Conservation (phyloP, 768 basidiomycete species). For the Suillus alpinus region DNA sequence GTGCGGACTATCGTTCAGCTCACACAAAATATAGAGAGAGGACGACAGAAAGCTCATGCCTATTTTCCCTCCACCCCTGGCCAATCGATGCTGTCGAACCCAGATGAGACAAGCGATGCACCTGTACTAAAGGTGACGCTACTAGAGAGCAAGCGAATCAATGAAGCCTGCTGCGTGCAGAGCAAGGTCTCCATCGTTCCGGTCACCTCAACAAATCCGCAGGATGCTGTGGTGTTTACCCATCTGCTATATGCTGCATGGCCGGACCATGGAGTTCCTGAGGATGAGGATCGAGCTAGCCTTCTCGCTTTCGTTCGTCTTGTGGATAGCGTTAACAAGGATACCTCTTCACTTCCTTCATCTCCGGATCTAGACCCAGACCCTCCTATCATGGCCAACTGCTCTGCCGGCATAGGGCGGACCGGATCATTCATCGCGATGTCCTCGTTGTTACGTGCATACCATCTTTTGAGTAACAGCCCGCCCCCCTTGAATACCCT, state of each 20-base stretch:
- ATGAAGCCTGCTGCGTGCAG: slow-evolving; percentile 58
- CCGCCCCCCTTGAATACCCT: slow-evolving; percentile 20
- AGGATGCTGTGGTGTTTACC: slow-evolving; percentile 50
- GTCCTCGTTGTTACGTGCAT: slow-evolving; percentile 69
- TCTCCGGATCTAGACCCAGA: slow-evolving; percentile 44
- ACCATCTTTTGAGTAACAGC: slow-evolving; percentile 43
- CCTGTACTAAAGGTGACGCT: slow-evolving; percentile 60
- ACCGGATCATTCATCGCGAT: slow-evolving; percentile 85
- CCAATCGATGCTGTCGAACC: slow-evolving; percentile 42
- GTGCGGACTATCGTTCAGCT: slow-evolving; percentile 81
- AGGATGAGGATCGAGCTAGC: slow-evolving; percentile 52
- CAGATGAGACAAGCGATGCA: slow-evolving; percentile 41
- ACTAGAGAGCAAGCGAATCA: slow-evolving; percentile 39
- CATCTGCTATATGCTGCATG: slow-evolving; percentile 75
- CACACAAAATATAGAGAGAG: slow-evolving; percentile 67
- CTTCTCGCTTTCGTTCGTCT: slow-evolving; percentile 61
- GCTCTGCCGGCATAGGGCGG: slow-evolving; percentile 85
- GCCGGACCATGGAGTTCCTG: slow-evolving; percentile 86
- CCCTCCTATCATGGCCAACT: slow-evolving; percentile 79
- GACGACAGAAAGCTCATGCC: slow-evolving; percentile 68
- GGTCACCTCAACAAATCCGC: slow-evolving; percentile 23
- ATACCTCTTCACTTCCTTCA: slow-evolving; percentile 28
- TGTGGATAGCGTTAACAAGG: slow-evolving; percentile 62
- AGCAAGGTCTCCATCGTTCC: slow-evolving; percentile 58
- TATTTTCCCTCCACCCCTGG: slow-evolving; percentile 72